Conservation (phyloP, 495 filamentous ascomycete genomes). For the Hypomontagnella submonticulosa region DNA sequence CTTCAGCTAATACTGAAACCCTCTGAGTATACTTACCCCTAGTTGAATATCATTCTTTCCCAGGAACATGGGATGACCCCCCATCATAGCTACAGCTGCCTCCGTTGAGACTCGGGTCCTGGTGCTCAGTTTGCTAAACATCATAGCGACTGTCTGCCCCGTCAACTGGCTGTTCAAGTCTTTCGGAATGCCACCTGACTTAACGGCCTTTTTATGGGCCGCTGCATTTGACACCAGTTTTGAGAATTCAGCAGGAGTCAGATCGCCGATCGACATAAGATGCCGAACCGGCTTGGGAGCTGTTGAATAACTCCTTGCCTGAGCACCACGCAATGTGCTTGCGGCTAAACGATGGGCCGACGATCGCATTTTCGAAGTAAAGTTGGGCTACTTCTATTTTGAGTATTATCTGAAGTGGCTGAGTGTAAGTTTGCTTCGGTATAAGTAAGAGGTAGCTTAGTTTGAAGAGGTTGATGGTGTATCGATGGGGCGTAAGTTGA, state of each 20-base stretch:
- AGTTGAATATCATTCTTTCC: constrained; percentile 95
- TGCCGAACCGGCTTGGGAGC: constrained; percentile 66
- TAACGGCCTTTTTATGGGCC: constrained; percentile 79
- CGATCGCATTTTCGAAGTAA: constrained; percentile 38
- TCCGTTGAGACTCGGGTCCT: constrained; percentile 93
- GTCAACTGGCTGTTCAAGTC: constrained; percentile 60
- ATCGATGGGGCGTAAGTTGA: no score
- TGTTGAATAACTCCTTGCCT: constrained; percentile 47
- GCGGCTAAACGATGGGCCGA: constrained; percentile 29
- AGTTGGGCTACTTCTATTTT: background rate
- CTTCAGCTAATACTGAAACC: background rate
- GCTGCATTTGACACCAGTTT: constrained; percentile 84
- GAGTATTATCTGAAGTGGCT: background rate
- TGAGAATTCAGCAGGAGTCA: constrained; percentile 80
- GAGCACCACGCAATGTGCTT: constrained; percentile 28
- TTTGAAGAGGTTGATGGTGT: background rate
- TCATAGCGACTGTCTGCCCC: constrained; percentile 90
- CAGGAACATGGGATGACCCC: constrained; percentile 95
- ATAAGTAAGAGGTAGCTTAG: constrained; percentile 10
- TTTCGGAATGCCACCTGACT: constrained; percentile 71
- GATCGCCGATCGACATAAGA: constrained; percentile 88
- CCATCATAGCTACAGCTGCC: constrained; percentile 81
- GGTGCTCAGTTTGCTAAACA: constrained; percentile 95
- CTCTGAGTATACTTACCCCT: constrained; percentile 66
- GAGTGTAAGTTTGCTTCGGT: background rate